A percentile compares a stretch with the other conserved stretches of the same genome.
phyloP scores from a whole-genome alignment of 768 basidiomycete species.

The Lentinus brumalis region DNA sequence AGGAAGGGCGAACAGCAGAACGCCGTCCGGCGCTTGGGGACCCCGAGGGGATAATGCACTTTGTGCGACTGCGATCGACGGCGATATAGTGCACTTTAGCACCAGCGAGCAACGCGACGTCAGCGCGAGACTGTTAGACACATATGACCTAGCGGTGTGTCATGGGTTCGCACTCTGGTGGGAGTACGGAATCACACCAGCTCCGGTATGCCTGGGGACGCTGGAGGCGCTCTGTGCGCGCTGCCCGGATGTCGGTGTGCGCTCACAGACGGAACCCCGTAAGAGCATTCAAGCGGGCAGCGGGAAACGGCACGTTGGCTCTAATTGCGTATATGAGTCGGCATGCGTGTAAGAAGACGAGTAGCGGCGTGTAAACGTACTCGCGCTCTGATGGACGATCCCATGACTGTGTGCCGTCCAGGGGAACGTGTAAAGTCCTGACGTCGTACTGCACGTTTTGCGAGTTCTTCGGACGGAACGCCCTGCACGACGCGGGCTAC shows the following conservation, averaged over 20 bases:
- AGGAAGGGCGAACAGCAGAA: not conserved
- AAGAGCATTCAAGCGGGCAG: not conserved
- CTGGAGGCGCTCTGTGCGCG: not conserved
- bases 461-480: not conserved
- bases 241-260: not conserved
- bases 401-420: not conserved
- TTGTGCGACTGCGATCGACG: slow-evolving; percentile 1
- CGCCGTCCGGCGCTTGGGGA: not conserved
- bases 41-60: not conserved
- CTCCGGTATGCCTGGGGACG: not conserved
- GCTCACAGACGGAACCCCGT: not conserved
- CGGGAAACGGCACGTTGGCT: not conserved
- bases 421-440: not conserved
- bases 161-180: slow-evolving; percentile 7
- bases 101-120: not conserved
- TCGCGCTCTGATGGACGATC: not conserved
- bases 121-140: not conserved
- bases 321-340: not conserved
- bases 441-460: not conserved
- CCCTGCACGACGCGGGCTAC: not conserved
- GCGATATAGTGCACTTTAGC: not conserved
- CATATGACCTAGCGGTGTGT: not conserved
- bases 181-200: not conserved
- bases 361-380: not conserved
- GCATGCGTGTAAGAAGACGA: not conserved